These are phyloP conservation scores for Podospora comata DNA, from an alignment of 495 filamentous ascomycete genomes.

Conservation along the genomic window DNA sequence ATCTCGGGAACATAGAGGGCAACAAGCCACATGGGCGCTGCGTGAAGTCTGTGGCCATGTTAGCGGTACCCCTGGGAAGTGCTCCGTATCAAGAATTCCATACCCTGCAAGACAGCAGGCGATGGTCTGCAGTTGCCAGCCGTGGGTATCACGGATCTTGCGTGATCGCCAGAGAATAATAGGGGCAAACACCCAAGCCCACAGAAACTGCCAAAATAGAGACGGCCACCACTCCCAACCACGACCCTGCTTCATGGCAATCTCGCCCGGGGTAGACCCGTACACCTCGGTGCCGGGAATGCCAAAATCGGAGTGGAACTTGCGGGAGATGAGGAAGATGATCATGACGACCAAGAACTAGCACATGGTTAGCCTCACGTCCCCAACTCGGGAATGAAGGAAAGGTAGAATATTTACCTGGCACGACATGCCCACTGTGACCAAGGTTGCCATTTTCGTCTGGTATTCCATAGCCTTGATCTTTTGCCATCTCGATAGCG, in stretches of 20 bases:
- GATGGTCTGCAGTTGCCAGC: constrained; percentile 66
- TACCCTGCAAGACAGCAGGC: constrained; percentile 56
- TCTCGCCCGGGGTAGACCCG: constrained; percentile 47
- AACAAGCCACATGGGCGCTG: constrained; percentile 64
- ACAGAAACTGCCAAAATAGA: constrained; percentile 61
- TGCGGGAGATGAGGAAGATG: constrained; percentile 62
- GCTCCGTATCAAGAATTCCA: constrained; percentile 5
- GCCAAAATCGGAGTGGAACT: constrained; percentile 54
- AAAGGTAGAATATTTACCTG: constrained; percentile 41
- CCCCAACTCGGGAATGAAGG: neutral
- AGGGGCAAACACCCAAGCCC: constrained; percentile 56
- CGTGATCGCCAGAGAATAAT: constrained; percentile 42
- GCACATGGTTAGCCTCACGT: neutral
- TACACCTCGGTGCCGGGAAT: constrained; percentile 40
- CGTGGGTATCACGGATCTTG: constrained; percentile 60
- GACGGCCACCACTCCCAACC: constrained; percentile 71
- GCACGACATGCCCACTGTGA: constrained; percentile 50
- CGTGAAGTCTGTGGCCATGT: constrained; percentile 49
- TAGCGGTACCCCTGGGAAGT: neutral
- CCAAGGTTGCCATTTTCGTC: constrained; percentile 44
- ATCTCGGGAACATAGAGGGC: constrained; percentile 57
- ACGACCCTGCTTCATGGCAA: constrained; percentile 41
- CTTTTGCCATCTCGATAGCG: neutral
- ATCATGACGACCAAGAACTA: constrained; percentile 58
- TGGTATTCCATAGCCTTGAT: constrained; percentile 40